Base-by-base conservation (phyloP, 345 rosid species). In the Eucalyptus sp. region DNA sequence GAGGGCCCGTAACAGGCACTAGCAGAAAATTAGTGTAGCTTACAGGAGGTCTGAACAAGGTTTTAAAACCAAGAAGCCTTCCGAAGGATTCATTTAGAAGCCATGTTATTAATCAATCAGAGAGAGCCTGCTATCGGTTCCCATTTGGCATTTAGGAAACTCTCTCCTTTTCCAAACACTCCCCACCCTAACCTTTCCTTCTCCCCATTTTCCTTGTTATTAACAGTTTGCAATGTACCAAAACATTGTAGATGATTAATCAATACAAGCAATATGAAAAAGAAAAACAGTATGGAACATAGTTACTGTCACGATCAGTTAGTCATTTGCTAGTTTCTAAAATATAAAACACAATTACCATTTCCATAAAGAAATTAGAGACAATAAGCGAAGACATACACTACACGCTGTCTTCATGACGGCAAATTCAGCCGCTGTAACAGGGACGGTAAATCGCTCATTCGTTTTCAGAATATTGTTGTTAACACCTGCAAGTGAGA, bases 351-450 rank as follows among this genome's bases (percentile, higher is more conserved):
- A 20, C 48, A 76, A 76, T 76, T 41, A 76, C 48, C 48, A 76
- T 37, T 76, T 76, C 27, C 84, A 76, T 18, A 31, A 85, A 52
- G 87, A 86, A 86, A 24, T 37, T 50, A n/a, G 7, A 86, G 62
- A 52, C 52, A 20, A 86, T 33, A 52, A n/a, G 49, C 4, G 66
- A 15, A 44, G 85, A 87, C 96, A 92, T 96, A 98, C 99, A 90
- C 95, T 95, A 92, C 95, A 96, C 71, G 97, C 97, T 87, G 97
- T 93, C 96, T 94, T 98, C 95, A 98, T 52, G 88, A 97, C 99
- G 18, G 96, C 91, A 90, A 98, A 96, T 93, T 98, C 99, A 89
- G 96, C 98, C 44, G 91, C 91, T 46, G 98, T 93, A 50, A 97
- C 93, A 79, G 98, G 97, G 90, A 98, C 95, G 88, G 89, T 91